Evolutionary conservation across 225 moss, liverwort and hornwort genomes (phyloP).

Genomic region (Climacium dendroides): DNA sequence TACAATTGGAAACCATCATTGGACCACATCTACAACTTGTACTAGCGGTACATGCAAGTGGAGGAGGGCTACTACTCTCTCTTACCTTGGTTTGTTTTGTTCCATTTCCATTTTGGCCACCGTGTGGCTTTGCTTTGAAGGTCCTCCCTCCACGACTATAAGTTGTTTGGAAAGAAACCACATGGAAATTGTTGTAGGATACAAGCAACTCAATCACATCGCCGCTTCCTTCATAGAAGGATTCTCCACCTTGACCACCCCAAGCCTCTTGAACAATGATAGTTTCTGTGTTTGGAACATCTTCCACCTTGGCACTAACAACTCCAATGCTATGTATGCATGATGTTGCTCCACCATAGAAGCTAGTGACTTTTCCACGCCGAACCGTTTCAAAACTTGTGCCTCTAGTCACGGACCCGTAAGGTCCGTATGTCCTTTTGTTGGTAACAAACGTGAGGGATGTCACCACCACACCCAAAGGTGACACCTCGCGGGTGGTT

Average conservation of each 20-base stretch:
- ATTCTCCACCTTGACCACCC: not conserved
- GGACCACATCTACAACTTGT: too few relatives aligned
- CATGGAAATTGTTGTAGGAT: too few relatives aligned
- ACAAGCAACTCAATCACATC: not conserved
- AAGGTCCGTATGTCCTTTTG: not conserved
- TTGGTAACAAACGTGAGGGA: not conserved
- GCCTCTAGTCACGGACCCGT: not conserved
- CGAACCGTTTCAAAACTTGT: not conserved
- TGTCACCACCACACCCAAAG: not conserved
- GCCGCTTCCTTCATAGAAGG: not conserved
- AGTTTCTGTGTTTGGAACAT: not conserved
- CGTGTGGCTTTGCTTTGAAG: too few relatives aligned
- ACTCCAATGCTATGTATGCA: not conserved
- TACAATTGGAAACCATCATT: too few relatives aligned
- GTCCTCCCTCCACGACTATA: not conserved
- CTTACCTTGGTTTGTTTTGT: too few relatives aligned
- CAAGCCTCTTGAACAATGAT: not conserved
- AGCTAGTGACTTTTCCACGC: not conserved
- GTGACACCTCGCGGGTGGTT: not conserved
- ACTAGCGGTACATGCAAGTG: too few relatives aligned
- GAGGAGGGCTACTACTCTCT: too few relatives aligned
- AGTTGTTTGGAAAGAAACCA: too few relatives aligned
- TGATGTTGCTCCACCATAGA: not conserved
- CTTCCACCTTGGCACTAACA: not conserved
- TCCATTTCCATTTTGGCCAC: too few relatives aligned